phyloP scores from a whole-genome alignment of 148 eudicot genomes.

The Cornus controversa region DNA sequence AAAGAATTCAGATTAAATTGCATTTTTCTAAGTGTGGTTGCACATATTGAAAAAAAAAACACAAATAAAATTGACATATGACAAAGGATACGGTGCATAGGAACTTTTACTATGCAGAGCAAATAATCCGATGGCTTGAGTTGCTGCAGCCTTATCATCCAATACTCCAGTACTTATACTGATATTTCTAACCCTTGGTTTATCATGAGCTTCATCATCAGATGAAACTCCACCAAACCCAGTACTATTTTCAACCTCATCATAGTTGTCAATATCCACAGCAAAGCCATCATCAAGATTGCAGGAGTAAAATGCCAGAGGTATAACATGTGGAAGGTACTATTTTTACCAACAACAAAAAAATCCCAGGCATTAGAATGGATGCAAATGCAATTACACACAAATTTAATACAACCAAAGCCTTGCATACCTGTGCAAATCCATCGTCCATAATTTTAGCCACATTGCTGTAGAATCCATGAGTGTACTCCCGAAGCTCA shows the following conservation, averaged over 20 bases:
- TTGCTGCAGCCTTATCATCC: conserved; percentile 99
- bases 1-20: conserved; percentile 25
- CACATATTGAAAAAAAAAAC: background rate
- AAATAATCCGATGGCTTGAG: conserved; percentile 92
- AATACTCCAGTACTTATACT: conserved; percentile 93
- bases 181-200: conserved; percentile 89
- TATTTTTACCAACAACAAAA: conserved; percentile 34
- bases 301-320: conserved; percentile 85
- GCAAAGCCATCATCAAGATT: conserved; percentile 98
- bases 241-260: conserved; percentile 68
- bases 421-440: conserved; percentile 64
- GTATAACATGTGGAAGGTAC: conserved; percentile 98
- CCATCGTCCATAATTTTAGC: conserved; percentile 92
- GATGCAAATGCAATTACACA: conserved; percentile 5
- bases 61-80: background rate
- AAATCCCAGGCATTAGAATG: conserved; percentile 1
- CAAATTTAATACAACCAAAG: background rate
- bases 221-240: conserved; percentile 97
- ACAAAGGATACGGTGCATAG: conserved; percentile 91
- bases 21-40: background rate
- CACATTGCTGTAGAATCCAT: conserved; percentile 96
- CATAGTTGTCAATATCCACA: conserved; percentile 84
- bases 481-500: conserved; percentile 96
- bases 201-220: conserved; percentile 95
- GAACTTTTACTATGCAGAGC: conserved; percentile 81